Conservation (phyloP, 1,139 yeast species). For the Pichia sp. region DNA sequence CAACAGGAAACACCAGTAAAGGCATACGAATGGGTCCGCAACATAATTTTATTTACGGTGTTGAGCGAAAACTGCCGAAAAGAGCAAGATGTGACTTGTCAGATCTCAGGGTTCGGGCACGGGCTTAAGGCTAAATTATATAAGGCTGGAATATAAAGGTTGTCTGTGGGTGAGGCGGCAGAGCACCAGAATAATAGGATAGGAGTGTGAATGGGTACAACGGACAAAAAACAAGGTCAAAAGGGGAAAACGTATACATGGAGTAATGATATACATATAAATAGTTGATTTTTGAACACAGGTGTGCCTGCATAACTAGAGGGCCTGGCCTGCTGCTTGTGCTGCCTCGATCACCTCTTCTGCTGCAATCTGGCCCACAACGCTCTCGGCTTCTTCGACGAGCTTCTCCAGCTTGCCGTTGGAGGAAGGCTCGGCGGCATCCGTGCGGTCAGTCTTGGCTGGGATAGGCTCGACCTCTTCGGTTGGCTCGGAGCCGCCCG, state of each 20-base stretch:
- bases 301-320: background rate
- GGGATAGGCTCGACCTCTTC: conserved; percentile 6
- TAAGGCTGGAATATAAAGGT: too few relatives aligned
- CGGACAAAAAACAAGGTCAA: background rate
- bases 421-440: background rate
- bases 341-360: conserved; percentile 21
- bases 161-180: too few relatives aligned
- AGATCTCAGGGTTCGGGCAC: background rate
- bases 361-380: conserved; percentile 23
- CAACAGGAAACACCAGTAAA: background rate
- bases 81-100: background rate
- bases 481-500: conserved; percentile 1
- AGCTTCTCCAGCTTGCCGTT: conserved; percentile 10
- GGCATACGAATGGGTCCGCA: background rate
- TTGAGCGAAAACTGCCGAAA: background rate
- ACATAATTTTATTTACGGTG: background rate
- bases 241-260: background rate
- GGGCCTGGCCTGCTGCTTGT: conserved; percentile 19
- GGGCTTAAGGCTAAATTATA: background rate
- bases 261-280: background rate
- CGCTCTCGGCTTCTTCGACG: conserved; percentile 20
- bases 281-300: background rate
- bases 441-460: conserved; percentile 7
- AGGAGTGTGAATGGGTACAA: background rate
- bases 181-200: background rate